Percentiles rank a stretch among this genome's conserved stretches.
Conservation (phyloP, 108 stramenopile genomes). For the Cyclostephanos tholiformis region DNA sequence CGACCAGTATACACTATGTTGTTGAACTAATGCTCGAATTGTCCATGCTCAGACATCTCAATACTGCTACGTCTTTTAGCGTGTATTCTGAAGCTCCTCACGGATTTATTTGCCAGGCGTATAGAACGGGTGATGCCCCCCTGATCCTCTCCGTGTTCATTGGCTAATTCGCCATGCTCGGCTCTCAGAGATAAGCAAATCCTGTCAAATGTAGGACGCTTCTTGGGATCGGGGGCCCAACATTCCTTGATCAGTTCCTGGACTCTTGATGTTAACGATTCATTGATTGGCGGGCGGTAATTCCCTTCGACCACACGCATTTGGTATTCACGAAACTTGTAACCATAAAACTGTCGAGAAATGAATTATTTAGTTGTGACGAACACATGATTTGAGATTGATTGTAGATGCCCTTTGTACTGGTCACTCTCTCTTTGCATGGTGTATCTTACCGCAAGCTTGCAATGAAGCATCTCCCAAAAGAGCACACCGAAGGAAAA, state of each 20-base stretch:
- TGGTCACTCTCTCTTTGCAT: too few species aligned
- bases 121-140: conserved; percentile 18
- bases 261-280: conserved; percentile 27
- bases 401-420: too few species aligned
- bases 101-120: conserved; percentile 24
- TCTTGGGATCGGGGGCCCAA: conserved; percentile 41
- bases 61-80: background rate
- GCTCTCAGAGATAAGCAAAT: conserved; percentile 33
- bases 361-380: background rate
- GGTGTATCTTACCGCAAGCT: conserved; percentile 35
- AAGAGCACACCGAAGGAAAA: conserved; percentile 51
- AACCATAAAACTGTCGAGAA: conserved; percentile 33
- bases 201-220: conserved; percentile 42
- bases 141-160: background rate
- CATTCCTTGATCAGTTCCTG: conserved; percentile 40
- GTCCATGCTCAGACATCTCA: background rate
- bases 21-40: too few species aligned
- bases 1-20: too few species aligned
- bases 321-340: conserved; percentile 19
- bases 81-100: conserved; percentile 24
- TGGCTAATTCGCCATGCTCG: conserved; percentile 19
- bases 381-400: background rate
- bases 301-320: conserved; percentile 26
- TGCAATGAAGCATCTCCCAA: conserved; percentile 54
- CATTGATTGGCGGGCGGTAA: conserved; percentile 33